Evolutionary conservation across 257 asterid species (phyloP).

Genomic region (Forsythia suspensa): DNA sequence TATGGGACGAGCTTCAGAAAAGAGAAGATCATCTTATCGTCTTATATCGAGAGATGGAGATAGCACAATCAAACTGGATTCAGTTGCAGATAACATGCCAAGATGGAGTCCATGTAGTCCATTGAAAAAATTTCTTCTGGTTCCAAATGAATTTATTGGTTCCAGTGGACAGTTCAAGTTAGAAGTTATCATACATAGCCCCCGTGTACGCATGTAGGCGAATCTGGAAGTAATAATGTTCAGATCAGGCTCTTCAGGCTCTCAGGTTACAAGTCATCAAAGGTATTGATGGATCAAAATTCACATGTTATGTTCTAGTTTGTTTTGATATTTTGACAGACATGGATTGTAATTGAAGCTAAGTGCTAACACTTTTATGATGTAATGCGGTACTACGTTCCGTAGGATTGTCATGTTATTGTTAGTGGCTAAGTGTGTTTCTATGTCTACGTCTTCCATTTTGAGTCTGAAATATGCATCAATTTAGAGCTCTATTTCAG

Average conservation of each 20-base stretch:
- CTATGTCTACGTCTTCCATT: no score
- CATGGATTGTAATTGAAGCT: no score
- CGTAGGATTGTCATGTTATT: not conserved
- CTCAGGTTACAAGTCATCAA: no score
- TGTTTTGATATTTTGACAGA: no score
- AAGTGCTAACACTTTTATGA: no score
- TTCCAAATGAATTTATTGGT: constrained; percentile 38
- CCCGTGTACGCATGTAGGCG: not conserved
- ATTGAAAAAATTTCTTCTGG: constrained; percentile 37
- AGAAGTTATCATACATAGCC: not conserved
- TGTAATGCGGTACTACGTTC: not conserved
- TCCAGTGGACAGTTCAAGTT: not conserved
- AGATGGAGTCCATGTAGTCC: constrained; percentile 29
- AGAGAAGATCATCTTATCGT: constrained; percentile 30
- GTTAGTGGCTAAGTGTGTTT: no score
- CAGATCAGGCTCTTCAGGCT: no score
- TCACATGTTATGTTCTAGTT: no score
- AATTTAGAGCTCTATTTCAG: no score
- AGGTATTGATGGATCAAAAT: no score
- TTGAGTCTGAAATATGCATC: no score
- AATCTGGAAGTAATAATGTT: not conserved
- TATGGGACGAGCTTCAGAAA: constrained; percentile 36
- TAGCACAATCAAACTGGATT: constrained; percentile 38
- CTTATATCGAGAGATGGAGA: constrained; percentile 41
- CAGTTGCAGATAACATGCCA: constrained; percentile 34